phyloP scores from a whole-genome alignment of 345 rosid species.

The Ricinus communis region DNA sequence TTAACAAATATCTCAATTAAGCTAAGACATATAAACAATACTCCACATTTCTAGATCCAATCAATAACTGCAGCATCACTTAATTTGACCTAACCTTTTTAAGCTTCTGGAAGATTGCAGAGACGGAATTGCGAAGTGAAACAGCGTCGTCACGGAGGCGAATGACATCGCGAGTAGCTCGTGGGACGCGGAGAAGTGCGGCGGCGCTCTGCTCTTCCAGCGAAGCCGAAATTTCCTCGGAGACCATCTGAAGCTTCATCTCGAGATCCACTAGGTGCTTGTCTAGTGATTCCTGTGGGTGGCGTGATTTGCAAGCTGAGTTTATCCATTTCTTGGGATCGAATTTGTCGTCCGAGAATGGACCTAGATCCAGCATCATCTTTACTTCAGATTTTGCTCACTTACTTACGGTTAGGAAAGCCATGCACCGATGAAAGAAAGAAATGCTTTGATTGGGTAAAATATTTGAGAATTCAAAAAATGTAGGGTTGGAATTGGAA shows the following conservation, averaged over 20 bases:
- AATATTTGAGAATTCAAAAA: too few relatives aligned
- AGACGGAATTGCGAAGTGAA: slow-evolving; percentile 73
- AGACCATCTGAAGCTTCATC: slow-evolving; percentile 97
- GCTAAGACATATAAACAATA: background rate
- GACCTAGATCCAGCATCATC: slow-evolving; percentile 92
- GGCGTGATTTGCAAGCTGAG: slow-evolving; percentile 73
- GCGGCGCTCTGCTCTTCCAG: slow-evolving; percentile 92
- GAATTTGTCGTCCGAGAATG: slow-evolving; percentile 91
- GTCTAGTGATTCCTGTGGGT: slow-evolving; percentile 83
- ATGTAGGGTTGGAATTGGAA: too few relatives aligned
- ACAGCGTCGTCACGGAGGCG: slow-evolving; percentile 93
- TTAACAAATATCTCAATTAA: too few relatives aligned
- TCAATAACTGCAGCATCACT: background rate
- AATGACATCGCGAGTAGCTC: slow-evolving; percentile 87
- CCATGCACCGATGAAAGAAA: background rate
- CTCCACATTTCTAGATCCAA: background rate
- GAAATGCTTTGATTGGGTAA: too few relatives aligned
- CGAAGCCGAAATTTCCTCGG: slow-evolving; percentile 95
- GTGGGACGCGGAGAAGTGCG: slow-evolving; percentile 90
- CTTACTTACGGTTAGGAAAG: background rate
- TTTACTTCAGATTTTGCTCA: background rate
- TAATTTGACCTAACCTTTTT: slow-evolving; percentile 51
- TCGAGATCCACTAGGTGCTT: slow-evolving; percentile 92
- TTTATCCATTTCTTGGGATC: slow-evolving; percentile 97
- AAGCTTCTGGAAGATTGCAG: slow-evolving; percentile 87